Conservation (phyloP, 1,284 basidiomycete genomes). For the Leccinum subatratum region DNA sequence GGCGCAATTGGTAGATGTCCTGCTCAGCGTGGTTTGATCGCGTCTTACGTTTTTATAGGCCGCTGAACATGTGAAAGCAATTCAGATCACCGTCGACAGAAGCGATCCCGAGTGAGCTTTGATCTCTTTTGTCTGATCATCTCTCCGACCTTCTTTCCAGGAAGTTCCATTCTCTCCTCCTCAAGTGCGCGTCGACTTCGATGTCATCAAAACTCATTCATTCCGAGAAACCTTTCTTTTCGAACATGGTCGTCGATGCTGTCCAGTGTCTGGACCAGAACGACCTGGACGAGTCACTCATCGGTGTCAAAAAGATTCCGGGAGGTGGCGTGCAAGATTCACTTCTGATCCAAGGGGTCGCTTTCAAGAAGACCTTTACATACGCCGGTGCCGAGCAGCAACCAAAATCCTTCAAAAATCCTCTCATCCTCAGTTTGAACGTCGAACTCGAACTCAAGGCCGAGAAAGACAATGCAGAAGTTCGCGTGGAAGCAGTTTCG, state of each 20-base stretch:
- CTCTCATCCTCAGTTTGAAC: slow-evolving; percentile 91
- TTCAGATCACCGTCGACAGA: slow-evolving; percentile 90
- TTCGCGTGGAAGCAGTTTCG: slow-evolving; percentile 92
- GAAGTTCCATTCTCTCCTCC: slow-evolving; percentile 86
- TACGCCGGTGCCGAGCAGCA: slow-evolving; percentile 99
- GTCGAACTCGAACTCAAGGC: slow-evolving; percentile 99
- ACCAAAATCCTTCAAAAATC: slow-evolving; percentile 88
- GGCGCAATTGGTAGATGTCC: slow-evolving; percentile 67
- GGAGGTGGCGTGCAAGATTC: slow-evolving; percentile 99
- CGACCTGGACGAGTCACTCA: slow-evolving; percentile 93
- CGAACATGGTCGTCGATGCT: slow-evolving; percentile 97
- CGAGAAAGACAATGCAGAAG: slow-evolving; percentile 99
- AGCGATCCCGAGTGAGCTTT: slow-evolving; percentile 76
- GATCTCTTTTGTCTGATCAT: slow-evolving; percentile 7
- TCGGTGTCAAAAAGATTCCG: slow-evolving; percentile 99
- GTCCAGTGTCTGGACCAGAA: slow-evolving; percentile 89
- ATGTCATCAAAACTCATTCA: slow-evolving; percentile 99
- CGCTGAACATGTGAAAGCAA: slow-evolving; percentile 80
- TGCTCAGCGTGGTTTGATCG: slow-evolving; percentile 7
- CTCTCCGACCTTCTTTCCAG: slow-evolving; percentile 40
- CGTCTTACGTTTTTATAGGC: slow-evolving; percentile 49
- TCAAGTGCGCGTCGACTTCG: slow-evolving; percentile 96
- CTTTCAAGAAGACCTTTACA: slow-evolving; percentile 99
- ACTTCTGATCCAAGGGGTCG: slow-evolving; percentile 81
- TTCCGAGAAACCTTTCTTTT: slow-evolving; percentile 98